Percentiles rank a stretch among this genome's conserved stretches.
phyloP scores from a whole-genome alignment of 2,329 filamentous ascomycete species.

The Pseudogymnoascus sp. region DNA sequence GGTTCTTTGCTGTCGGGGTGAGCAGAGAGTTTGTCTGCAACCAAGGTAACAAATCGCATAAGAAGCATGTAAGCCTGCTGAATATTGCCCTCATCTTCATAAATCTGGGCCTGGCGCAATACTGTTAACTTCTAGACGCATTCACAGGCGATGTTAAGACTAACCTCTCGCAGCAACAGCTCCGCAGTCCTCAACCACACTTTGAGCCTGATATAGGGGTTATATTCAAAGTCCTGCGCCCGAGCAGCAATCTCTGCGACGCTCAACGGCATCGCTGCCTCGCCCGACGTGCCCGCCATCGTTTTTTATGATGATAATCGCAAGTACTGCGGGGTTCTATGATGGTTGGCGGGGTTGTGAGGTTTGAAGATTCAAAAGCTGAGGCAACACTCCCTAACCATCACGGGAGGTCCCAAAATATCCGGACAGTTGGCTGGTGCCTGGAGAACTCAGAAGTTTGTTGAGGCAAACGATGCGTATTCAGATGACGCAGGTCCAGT shows the following conservation, averaged over 20 bases:
- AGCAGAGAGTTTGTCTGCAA: conserved; percentile 63
- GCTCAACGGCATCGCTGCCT: conserved; percentile 49
- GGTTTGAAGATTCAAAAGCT: neutral
- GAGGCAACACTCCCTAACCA: conserved; percentile 2
- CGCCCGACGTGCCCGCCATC: conserved; percentile 25
- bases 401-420: neutral
- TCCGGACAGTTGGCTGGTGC: neutral
- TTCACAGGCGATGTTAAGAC: neutral
- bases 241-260: conserved; percentile 69
- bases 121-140: conserved; percentile 15
- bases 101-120: conserved; percentile 64
- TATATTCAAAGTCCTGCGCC: conserved; percentile 76
- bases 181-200: conserved; percentile 78
- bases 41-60: conserved; percentile 81
- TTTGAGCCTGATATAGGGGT: conserved; percentile 65
- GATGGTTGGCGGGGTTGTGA: neutral
- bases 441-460: conserved; percentile 1
- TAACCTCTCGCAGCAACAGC: conserved; percentile 65
- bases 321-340: neutral
- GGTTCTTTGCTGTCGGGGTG: conserved; percentile 70
- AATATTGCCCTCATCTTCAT: conserved; percentile 77
- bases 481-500: neutral
- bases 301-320: conserved; percentile 10
- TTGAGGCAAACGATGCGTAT: neutral
- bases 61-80: conserved; percentile 84